phyloP scores from a whole-genome alignment of 306 rosid species.

The Malus orientalis region DNA sequence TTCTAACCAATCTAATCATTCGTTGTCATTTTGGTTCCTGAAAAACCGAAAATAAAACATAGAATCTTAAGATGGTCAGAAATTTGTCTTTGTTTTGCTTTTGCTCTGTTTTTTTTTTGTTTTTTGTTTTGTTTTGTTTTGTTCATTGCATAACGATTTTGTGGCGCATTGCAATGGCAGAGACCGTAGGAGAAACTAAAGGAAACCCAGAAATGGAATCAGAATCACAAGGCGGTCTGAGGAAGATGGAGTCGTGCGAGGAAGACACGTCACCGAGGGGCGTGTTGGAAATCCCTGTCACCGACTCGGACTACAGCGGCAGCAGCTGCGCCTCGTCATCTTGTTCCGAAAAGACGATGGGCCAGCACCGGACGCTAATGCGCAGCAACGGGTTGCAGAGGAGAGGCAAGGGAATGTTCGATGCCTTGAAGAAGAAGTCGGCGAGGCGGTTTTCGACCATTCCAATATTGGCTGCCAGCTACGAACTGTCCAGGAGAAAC shows the following conservation, averaged over 20 bases:
- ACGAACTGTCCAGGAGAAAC: slow-evolving; percentile 42
- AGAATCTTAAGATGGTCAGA: neutral
- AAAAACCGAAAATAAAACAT: neutral
- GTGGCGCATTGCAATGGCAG: neutral
- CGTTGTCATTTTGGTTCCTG: neutral
- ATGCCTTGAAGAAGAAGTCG: slow-evolving; percentile 47
- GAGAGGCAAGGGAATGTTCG: slow-evolving; percentile 52
- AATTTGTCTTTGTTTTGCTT: neutral
- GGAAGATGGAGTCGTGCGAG: slow-evolving; percentile 18
- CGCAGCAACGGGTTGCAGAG: slow-evolving; percentile 28
- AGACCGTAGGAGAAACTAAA: slow-evolving; percentile 12
- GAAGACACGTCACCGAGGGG: slow-evolving; percentile 66
- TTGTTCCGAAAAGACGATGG: slow-evolving; percentile 17
- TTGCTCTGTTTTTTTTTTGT: neutral
- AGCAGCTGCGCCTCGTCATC: neutral
- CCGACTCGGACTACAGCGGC: slow-evolving; percentile 44
- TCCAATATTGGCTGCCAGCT: slow-evolving; percentile 37
- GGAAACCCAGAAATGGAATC: slow-evolving; percentile 28
- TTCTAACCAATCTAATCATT: neutral
- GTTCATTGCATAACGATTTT: neutral
- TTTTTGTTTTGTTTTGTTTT: no score
- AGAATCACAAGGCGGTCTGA: neutral
- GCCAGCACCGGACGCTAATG: neutral
- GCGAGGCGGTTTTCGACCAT: slow-evolving; percentile 41
- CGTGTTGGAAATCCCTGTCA: slow-evolving; percentile 49